Evolutionary conservation across 805 yeast species (phyloP).

Genomic region (Isabelozyma heimii): DNA sequence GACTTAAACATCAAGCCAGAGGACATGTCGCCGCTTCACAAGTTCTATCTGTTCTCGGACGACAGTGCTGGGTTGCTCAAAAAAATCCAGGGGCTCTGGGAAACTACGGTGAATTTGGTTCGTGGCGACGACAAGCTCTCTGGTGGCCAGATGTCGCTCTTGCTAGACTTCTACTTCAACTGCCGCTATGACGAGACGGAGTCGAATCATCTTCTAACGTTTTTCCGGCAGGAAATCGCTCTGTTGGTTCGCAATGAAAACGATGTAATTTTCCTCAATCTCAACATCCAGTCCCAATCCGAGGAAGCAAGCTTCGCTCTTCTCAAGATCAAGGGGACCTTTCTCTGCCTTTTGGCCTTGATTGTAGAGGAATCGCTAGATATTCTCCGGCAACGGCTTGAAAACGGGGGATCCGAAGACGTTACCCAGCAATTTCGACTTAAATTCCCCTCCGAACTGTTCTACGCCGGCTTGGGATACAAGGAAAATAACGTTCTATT

Average conservation of each 20-base stretch:
- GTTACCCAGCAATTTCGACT: slow-evolving; percentile 10
- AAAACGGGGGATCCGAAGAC: slow-evolving; percentile 5
- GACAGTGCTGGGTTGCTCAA: slow-evolving; percentile 9
- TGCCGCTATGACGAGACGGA: neutral
- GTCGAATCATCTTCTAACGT: neutral
- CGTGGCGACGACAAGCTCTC: slow-evolving; percentile 17
- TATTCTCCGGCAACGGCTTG: slow-evolving; percentile 9
- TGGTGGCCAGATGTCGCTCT: slow-evolving; percentile 8
- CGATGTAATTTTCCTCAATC: neutral
- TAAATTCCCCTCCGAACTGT: slow-evolving; percentile 23
- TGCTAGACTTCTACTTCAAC: slow-evolving; percentile 3
- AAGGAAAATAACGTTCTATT: slow-evolving; percentile 9
- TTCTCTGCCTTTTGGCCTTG: slow-evolving; percentile 26
- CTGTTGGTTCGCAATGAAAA: neutral
- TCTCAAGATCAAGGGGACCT: slow-evolving; percentile 23
- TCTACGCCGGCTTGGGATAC: slow-evolving; percentile 12
- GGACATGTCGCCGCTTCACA: neutral
- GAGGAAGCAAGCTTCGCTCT: slow-evolving; percentile 14
- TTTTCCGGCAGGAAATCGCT: neutral
- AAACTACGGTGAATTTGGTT: slow-evolving; percentile 12
- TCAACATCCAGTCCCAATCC: slow-evolving; percentile 7
- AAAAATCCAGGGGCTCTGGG: slow-evolving; percentile 27
- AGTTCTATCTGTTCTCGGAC: neutral
- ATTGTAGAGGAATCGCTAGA: slow-evolving; percentile 31
- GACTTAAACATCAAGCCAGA: neutral